Conservation (phyloP, 2,329 filamentous ascomycete genomes). For the Fusarium sp. region DNA sequence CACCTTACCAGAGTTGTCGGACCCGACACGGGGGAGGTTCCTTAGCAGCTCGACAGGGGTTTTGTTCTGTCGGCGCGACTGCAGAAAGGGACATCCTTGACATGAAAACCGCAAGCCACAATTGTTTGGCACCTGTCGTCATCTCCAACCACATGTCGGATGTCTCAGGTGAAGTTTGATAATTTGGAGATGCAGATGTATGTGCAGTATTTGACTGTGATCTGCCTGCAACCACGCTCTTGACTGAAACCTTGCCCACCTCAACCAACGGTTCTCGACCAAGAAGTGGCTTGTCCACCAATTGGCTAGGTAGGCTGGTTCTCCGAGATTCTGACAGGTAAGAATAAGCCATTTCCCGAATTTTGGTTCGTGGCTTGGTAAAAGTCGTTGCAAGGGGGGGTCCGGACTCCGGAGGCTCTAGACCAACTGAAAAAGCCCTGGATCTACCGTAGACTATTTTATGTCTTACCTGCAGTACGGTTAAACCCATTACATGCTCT, state of each 20-base stretch:
- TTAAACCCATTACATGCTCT: not conserved
- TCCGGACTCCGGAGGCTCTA: not conserved
- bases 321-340: slow-evolving; percentile 6
- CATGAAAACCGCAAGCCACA: slow-evolving; percentile 7
- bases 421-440: slow-evolving; percentile 7
- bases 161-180: slow-evolving; percentile 42
- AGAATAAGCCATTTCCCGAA: slow-evolving; percentile 24
- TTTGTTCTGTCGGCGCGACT: slow-evolving; percentile 13
- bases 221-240: slow-evolving; percentile 28
- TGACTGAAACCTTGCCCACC: slow-evolving; percentile 37
- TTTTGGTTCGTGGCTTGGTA: slow-evolving; percentile 34
- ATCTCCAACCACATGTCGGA: slow-evolving; percentile 26
- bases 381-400: slow-evolving; percentile 24
- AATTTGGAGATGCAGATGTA: not conserved
- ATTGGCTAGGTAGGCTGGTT: slow-evolving; percentile 10
- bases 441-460: slow-evolving; percentile 12
- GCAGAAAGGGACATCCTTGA: slow-evolving; percentile 7
- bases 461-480: not conserved
- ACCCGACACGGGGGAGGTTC: slow-evolving; percentile 2
- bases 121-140: slow-evolving; percentile 22
- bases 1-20: slow-evolving; percentile 1
- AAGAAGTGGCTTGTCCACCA: slow-evolving; percentile 14
- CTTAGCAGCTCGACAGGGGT: not conserved
- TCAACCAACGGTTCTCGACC: slow-evolving; percentile 36
- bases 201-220: slow-evolving; percentile 20